phyloP scores from a whole-genome alignment of 2,329 filamentous ascomycete species.

The Diaporthe helianthi region DNA sequence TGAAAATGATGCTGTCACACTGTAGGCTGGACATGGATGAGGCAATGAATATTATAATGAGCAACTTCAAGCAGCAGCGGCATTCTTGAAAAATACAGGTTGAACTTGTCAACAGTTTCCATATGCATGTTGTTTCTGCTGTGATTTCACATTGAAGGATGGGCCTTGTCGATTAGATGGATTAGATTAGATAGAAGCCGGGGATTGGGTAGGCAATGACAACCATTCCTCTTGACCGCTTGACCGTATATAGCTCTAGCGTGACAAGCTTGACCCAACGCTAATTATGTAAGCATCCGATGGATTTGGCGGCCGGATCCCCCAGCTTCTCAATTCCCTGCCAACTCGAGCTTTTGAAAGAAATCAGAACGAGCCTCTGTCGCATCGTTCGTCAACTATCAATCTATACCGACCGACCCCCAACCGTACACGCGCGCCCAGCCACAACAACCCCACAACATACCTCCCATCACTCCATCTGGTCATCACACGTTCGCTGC shows the following conservation, averaged over 20 bases:
- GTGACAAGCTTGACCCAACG: neutral
- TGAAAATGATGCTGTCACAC: neutral
- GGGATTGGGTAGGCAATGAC: neutral
- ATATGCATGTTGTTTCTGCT: neutral
- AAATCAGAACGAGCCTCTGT: constrained; percentile 42
- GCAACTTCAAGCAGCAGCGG: neutral
- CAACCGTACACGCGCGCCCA: neutral
- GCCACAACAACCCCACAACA: constrained; percentile 7
- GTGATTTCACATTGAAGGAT: neutral
- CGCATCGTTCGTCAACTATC: constrained; percentile 6
- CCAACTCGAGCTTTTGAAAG: constrained; percentile 35
- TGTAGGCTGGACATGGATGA: neutral
- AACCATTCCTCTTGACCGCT: neutral
- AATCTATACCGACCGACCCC: neutral
- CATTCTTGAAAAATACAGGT: too few relatives aligned
- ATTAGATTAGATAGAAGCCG: constrained; percentile 32
- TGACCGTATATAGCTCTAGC: neutral
- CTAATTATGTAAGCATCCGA: constrained; percentile 30
- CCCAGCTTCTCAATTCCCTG: constrained; percentile 41
- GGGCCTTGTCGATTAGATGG: constrained; percentile 31
- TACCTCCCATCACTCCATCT: neutral
- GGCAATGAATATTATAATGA: neutral
- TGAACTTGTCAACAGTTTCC: neutral
- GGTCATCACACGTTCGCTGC: neutral
- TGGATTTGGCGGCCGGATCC: constrained; percentile 45